Evolutionary conservation across 192 early-diverging fungal species (phyloP).

Genomic region (Chytriomyces confervae): DNA sequence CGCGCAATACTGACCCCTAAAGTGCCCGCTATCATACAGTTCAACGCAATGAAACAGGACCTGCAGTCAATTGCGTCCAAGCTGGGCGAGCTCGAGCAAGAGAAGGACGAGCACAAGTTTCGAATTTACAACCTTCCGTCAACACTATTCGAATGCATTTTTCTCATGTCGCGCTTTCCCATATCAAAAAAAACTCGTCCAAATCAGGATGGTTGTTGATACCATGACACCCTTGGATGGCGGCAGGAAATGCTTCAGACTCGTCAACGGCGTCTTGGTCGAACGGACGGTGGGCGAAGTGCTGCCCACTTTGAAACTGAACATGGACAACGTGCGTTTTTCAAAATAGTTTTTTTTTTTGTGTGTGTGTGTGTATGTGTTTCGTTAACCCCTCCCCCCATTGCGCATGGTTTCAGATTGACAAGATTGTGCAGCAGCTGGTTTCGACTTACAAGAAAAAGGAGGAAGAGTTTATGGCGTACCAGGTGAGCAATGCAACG

Average conservation of each 20-base stretch:
- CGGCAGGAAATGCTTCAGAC: conserved; percentile 89
- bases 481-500: conserved; percentile 34
- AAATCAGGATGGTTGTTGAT: conserved; percentile 82
- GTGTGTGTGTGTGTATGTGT: not conserved
- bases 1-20: not conserved
- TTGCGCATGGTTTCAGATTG: conserved; percentile 60
- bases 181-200: not conserved
- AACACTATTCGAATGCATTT: not conserved
- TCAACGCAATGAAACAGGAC: conserved; percentile 80
- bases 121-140: not conserved
- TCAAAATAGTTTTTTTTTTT: not conserved
- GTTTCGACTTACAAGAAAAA: conserved; percentile 82
- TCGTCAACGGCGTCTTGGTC: conserved; percentile 92
- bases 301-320: conserved; percentile 83
- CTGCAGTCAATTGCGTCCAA: conserved; percentile 85
- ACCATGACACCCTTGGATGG: conserved; percentile 81
- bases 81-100: conserved; percentile 91
- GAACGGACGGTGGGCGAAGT: conserved; percentile 93
- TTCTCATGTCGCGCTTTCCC: not conserved
- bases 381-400: not conserved
- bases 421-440: conserved; percentile 76
- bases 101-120: conserved; percentile 93
- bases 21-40: conserved; percentile 33
- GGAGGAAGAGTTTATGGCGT: conserved; percentile 86
- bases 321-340: conserved; percentile 79